Evolutionary conservation across 2,329 filamentous ascomycete genomes (phyloP), one percentile per base, ranked within the genome.

Genomic region (Trichoderma simmonsii): DNA sequence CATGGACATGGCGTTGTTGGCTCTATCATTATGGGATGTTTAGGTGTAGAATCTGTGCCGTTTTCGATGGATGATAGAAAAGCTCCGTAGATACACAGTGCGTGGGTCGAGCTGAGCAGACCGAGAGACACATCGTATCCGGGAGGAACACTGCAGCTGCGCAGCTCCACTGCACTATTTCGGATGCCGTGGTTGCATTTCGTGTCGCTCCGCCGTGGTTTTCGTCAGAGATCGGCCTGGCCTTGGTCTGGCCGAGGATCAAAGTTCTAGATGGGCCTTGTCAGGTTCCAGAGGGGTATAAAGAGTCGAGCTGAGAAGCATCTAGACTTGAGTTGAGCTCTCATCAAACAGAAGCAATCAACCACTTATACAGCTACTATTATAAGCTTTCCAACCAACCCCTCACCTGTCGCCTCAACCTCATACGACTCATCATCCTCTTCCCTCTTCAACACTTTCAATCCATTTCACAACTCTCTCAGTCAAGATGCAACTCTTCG

Each of bases 401-500:
- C 63, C 39, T 66, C 39, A 34, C 24, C 39, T 28, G 34, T 28
- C 48, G 48, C 48, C 48, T 48, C 32, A n/a, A 7, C n/a, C 32
- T 43, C 28, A 26, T 24, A 21, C 34, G 24, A 2, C 64, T 39
- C 21, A 11, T 28, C 32, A 57, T 30, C 24, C 18, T 48, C 24
- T 15, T 59, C 26, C 6, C 28, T 24, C 26, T 39, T 54, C 32
- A 59, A 28, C 11, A 30, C 18, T n/a, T 28, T 36, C 26, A 71
- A 43, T 21, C 18, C 39, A 51, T 18, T 30, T 28, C 36, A 48
- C 18, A 51, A 54, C 28, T 12, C 30, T 39, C 30, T 51, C 48
- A 26, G 28, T 28, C 68, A 75, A 70, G 39, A 75, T 76, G 74
- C 71, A 76, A 30, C 71, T 72, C 67, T 65, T 69, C 56, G 51